Evolutionary conservation across 495 filamentous ascomycete genomes (phyloP), one percentile per base, ranked within the genome.

Genomic region (Neurospora sp.): DNA sequence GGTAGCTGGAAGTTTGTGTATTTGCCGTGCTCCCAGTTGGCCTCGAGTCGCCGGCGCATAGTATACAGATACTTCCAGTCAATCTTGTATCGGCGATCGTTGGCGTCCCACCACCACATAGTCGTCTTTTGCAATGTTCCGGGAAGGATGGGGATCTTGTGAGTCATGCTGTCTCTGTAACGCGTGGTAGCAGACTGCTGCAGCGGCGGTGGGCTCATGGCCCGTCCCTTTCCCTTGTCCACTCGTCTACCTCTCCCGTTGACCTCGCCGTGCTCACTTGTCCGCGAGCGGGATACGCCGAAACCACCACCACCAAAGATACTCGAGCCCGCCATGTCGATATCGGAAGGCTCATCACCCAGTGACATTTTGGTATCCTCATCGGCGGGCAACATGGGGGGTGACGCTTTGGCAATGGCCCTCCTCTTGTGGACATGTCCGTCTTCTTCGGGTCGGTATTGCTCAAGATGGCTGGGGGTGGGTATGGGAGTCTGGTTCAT

Each of bases 51-150:
- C 73, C 90, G 87, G 66, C 95, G 89, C 83, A 97, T 93, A 74
- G 93, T 95, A 81, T 96, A 99, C 4, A 98, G 85, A 78, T 96
- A 91, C 62, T 92, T 90, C 91, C 92, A 96, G 77, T 92, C 93
- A 41, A 96, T 78, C 74, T 87, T 88, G 69, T 86, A 88, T 42
- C 84, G 83, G 23, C 78, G 78, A 31, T 84, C 80, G 5, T 79
- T 75, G 37, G 75, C 74, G 71, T 87, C 84, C 77, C 81, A 83
- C 72, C 81, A 73, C 85, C 85, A 86, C 23, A 86, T 71, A 0
- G 79, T 75, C 16, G 84, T 82, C 60, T 80, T 83, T 5, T 78
- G 77, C 69, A 85, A 35, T 44, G 75, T 72, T 5, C 72, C 42
- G 5, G 74, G 69, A 62, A 16, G 70, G 69, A 54, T 54, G 62